Evolutionary conservation across 176 grass and related monocot genomes (phyloP), one percentile per base, ranked within the genome.

Genomic region (Triticum monococcum): DNA sequence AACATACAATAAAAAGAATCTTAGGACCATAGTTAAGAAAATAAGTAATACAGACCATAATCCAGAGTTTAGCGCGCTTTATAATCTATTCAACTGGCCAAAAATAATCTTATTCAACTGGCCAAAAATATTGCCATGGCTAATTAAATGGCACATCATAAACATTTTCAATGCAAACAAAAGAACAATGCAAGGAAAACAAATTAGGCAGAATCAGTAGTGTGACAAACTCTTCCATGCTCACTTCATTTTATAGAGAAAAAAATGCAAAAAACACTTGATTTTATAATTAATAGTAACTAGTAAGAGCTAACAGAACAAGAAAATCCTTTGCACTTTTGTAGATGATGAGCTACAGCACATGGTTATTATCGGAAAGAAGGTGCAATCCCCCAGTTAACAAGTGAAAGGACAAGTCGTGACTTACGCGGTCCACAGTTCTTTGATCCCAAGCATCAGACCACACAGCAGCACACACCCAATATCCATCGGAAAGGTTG

Each of bases 391-490:
- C 28, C 25, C 59, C 43, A 83, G 82, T 17, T 79, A 86, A 81
- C 65, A 72, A 85, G 50, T 79, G 68, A 75, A 91, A 83, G 7
- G 41, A 71, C 36, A 70, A 78, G 32, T 41, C 38, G 65, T 90
- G 73, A 97, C 94, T 97, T 90, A 98, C 96, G 86, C 93, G 96
- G 59, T 98, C 90, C 64, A 95, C 77, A 76, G 91, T 94, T 92
- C 81, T 89, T 88, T 89, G 90, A 84, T 94, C 93, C 96, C 96
- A 98, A 23, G 86, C 83, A 85, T 94, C 93, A 74, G 90, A 98
- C 96, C 96, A 98, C n/a, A 86, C 88, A 89, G 88, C 89, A 69
- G 93, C 96, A 92, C 90, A 98, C 61, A 86, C 88, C 96, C 96
- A 98, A 85, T 94, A 98, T 26, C 90, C 88, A 89, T 81, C 57